phyloP scores from a whole-genome alignment of 257 asterid genomes.

The Solanum rostratum region DNA sequence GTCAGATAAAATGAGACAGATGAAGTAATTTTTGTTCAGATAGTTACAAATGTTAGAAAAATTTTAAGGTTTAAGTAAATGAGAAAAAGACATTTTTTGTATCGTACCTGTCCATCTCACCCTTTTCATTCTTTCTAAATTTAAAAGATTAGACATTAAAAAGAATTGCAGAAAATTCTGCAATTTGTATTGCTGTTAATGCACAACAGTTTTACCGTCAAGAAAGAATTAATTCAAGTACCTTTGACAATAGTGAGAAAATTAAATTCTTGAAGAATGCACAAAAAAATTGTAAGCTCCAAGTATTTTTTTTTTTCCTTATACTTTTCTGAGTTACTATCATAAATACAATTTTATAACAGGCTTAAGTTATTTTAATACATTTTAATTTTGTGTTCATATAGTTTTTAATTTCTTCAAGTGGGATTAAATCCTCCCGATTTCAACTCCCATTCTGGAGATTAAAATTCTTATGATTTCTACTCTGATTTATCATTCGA shows the following conservation, averaged over 20 bases:
- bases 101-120: background rate
- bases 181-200: too few species aligned
- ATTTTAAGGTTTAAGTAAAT: background rate
- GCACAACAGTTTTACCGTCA: too few species aligned
- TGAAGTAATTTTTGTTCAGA: too few species aligned
- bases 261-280: too few species aligned
- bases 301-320: background rate
- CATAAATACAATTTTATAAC: background rate
- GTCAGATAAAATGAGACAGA: too few species aligned
- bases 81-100: background rate
- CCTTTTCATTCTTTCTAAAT: background rate
- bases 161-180: too few species aligned
- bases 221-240: too few species aligned
- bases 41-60: background rate
- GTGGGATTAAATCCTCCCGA: background rate
- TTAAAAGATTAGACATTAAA: too few species aligned
- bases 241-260: too few species aligned
- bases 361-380: background rate
- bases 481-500: background rate
- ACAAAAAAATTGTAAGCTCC: too few species aligned
- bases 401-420: too few species aligned
- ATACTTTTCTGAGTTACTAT: background rate
- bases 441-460: background rate
- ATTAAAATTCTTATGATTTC: background rate
- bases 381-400: too few species aligned